Conservation (phyloP, 2,329 filamentous ascomycete genomes). For the Exophiala aquamarina region DNA sequence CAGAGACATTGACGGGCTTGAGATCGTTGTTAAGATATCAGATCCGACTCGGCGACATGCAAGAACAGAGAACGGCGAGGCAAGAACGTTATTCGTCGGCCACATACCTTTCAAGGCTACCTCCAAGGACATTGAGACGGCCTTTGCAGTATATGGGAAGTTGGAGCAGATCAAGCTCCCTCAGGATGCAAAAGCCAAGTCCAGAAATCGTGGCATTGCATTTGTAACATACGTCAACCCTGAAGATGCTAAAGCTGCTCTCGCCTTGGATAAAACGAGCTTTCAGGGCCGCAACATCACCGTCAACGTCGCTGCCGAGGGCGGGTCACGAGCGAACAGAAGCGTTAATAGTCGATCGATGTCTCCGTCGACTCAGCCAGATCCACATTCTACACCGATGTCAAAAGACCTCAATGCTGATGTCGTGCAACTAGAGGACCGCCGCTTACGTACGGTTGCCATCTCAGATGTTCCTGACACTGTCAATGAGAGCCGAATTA, state of each 20-base stretch:
- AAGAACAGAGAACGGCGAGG: conserved; percentile 79
- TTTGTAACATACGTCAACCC: conserved; percentile 73
- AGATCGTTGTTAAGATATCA: conserved; percentile 77
- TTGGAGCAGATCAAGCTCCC: conserved; percentile 73
- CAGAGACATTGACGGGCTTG: conserved; percentile 63
- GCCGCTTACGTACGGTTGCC: conserved; percentile 69
- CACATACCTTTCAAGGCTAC: conserved; percentile 63
- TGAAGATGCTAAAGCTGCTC: conserved; percentile 49
- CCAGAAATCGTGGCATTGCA: conserved; percentile 65
- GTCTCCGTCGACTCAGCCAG: conserved; percentile 12
- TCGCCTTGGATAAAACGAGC: conserved; percentile 69
- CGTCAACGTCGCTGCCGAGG: conserved; percentile 56
- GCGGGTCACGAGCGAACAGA: conserved; percentile 39
- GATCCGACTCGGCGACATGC: conserved; percentile 76
- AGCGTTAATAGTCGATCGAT: conserved; percentile 14
- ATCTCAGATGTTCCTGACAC: conserved; percentile 89
- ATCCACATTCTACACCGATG: conserved; percentile 27
- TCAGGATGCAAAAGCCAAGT: conserved; percentile 64
- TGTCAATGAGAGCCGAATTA: conserved; percentile 82
- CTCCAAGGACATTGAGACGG: conserved; percentile 67
- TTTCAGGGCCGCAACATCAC: conserved; percentile 67
- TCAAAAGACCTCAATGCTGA: conserved; percentile 24
- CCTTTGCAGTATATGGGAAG: conserved; percentile 74
- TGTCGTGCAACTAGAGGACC: conserved; percentile 38
- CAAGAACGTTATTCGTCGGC: conserved; percentile 77